Evolutionary conservation across 179 eudicot species (phyloP), one percentile per base, ranked within the genome.

Genomic region (Vitellaria paradoxa): DNA sequence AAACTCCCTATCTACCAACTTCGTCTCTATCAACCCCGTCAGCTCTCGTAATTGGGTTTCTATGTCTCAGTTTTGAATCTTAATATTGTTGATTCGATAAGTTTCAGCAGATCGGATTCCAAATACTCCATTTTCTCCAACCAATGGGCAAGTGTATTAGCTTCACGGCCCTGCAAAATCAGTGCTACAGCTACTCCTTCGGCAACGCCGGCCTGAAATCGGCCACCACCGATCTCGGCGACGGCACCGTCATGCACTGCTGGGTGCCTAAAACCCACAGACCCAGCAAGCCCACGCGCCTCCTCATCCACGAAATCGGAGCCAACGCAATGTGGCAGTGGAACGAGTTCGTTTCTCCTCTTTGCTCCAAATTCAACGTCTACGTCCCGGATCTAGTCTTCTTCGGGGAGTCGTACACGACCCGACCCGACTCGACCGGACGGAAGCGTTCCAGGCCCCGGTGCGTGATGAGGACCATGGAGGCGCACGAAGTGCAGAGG

Each of bases 321-420:
- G 89, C 93, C 13, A 89, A 86, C 77, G 88, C 91, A 26, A 88
- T 83, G 91, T 89, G 93, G 93, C 91, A 89, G 68, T 89, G 91
- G 91, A 88, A 79, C 80, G 74, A 81, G 7, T 86, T 80, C 76
- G 45, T 82, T 0, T 8, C 63, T 6, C 82, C 52, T 0, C 18
- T 89, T 4, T 21, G 37, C 37, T 68, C 86, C 18, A 77, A 69
- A 40, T 88, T 88, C 81, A 88, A 89, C 52, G 80, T 89, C 20
- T 89, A 86, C 73, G 87, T 89, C 2, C 93, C 91, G 18, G 90
- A 89, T 77, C 76, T 89, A 26, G 68, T 89, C 73, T 89, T 89
- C 86, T 89, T 88, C 42, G 93, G 91, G 1, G 82, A 77, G 18
- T 88, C 91, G 5, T 81, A 75, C 78, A 86, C 91, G 30, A 77